phyloP scores from a whole-genome alignment of 768 basidiomycete species.

The Lentinula detonsa region DNA sequence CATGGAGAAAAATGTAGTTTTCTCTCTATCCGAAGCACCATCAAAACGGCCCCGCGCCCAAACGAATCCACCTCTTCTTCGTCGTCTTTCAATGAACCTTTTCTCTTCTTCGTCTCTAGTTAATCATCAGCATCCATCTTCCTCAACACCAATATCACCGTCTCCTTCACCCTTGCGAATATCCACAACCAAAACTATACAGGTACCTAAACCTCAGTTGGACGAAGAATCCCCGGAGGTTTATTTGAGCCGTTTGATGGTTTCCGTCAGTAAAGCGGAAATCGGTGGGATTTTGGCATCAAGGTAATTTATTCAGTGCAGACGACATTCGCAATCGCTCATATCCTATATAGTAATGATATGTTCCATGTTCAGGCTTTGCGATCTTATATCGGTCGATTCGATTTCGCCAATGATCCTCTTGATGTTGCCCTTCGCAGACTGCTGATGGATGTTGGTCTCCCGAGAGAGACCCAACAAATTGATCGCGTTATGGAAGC shows the following conservation, averaged over 20 bases:
- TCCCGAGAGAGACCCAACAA: slow-evolving; percentile 96
- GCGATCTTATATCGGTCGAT: slow-evolving; percentile 63
- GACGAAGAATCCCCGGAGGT: slow-evolving; percentile 62
- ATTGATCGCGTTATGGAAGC: slow-evolving; percentile 97
- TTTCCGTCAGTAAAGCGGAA: slow-evolving; percentile 69
- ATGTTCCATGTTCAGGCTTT: slow-evolving; percentile 65
- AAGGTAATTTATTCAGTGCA: slow-evolving; percentile 42
- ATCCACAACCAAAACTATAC: slow-evolving; percentile 36
- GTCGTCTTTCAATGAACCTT: slow-evolving; percentile 63
- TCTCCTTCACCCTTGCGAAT: slow-evolving; percentile 34
- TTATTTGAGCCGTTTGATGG: slow-evolving; percentile 61
- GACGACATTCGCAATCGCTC: background rate
- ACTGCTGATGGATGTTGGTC: slow-evolving; percentile 83
- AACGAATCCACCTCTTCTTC: slow-evolving; percentile 66
- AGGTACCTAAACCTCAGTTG: slow-evolving; percentile 43
- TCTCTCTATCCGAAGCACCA: slow-evolving; percentile 8
- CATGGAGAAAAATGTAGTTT: slow-evolving; percentile 1
- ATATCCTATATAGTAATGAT: slow-evolving; percentile 48
- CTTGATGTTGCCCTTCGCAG: slow-evolving; percentile 89
- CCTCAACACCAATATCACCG: slow-evolving; percentile 17
- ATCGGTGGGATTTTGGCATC: slow-evolving; percentile 77
- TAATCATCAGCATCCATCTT: slow-evolving; percentile 13
- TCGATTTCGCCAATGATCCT: slow-evolving; percentile 75
- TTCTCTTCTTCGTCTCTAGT: slow-evolving; percentile 38
- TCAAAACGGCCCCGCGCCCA: slow-evolving; percentile 24